Conservation (phyloP, 192 early-diverging fungal species). For the Helicostylum pulchrum region DNA sequence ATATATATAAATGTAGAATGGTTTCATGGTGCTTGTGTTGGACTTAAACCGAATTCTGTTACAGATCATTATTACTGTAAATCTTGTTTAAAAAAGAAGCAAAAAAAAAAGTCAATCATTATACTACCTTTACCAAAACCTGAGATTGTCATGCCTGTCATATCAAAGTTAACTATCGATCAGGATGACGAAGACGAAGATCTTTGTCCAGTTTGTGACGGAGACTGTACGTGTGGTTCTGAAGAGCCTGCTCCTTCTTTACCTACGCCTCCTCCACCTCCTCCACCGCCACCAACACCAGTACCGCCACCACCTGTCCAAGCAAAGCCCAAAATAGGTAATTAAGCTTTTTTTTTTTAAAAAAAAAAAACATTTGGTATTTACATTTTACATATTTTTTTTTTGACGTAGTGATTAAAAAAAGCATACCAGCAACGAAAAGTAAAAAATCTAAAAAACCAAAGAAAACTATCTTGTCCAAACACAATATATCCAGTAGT, state of each 20-base stretch:
- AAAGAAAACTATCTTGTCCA: neutral
- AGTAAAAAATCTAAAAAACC: conserved; percentile 1
- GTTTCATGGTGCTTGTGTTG: conserved; percentile 57
- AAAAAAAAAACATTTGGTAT: no score
- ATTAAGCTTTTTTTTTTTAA: no score
- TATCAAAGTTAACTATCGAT: conserved; percentile 7
- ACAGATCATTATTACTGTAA: conserved; percentile 30
- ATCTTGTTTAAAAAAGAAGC: conserved; percentile 31
- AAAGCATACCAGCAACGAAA: neutral
- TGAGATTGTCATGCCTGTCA: neutral
- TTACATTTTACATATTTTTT: no score
- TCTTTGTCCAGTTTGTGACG: conserved; percentile 54
- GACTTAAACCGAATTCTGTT: conserved; percentile 37
- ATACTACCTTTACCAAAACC: conserved; percentile 6
- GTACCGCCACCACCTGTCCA: neutral
- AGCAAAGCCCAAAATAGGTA: neutral
- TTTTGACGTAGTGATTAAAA: no score
- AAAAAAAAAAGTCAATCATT: conserved; percentile 10
- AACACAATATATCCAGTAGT: neutral
- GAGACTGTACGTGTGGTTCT: conserved; percentile 48
- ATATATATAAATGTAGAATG: conserved; percentile 40
- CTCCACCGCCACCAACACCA: no score
- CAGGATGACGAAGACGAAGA: conserved; percentile 49
- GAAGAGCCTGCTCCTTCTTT: neutral
- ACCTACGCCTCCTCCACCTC: neutral